These are phyloP conservation scores for Atalantia buxifolia DNA, from an alignment of 345 rosid genomes.

Conservation along the genomic window DNA sequence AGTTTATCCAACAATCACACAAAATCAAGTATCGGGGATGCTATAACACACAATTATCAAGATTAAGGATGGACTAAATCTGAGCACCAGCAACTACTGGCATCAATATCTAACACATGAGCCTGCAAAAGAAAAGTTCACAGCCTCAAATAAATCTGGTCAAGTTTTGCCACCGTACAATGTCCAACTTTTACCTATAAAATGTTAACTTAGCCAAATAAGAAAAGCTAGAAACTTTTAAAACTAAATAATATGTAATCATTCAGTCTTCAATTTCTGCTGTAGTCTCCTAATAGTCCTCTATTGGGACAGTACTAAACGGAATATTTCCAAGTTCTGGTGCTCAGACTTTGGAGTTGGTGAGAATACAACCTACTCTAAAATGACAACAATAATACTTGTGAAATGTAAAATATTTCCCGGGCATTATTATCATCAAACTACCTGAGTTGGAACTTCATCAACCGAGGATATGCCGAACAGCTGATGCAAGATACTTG, in stretches of 20 bases:
- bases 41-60: neutral
- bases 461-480: slow-evolving; percentile 59
- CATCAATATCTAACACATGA: no score
- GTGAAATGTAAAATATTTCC: neutral
- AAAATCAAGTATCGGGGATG: neutral
- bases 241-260: neutral
- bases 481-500: slow-evolving; percentile 61
- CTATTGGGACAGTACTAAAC: neutral
- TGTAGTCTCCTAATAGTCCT: neutral
- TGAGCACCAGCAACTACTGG: neutral
- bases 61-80: neutral
- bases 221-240: neutral
- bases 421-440: neutral
- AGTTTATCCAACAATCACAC: neutral
- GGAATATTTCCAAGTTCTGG: neutral
- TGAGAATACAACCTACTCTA: neutral
- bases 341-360: neutral
- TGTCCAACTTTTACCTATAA: neutral
- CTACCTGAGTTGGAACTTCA: slow-evolving; percentile 77
- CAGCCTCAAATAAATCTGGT: neutral
- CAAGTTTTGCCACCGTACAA: neutral
- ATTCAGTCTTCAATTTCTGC: neutral
- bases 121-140: neutral
- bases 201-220: neutral
- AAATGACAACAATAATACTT: neutral